phyloP scores from a whole-genome alignment of 768 basidiomycete species.

The Leccinum subtestaceum region DNA sequence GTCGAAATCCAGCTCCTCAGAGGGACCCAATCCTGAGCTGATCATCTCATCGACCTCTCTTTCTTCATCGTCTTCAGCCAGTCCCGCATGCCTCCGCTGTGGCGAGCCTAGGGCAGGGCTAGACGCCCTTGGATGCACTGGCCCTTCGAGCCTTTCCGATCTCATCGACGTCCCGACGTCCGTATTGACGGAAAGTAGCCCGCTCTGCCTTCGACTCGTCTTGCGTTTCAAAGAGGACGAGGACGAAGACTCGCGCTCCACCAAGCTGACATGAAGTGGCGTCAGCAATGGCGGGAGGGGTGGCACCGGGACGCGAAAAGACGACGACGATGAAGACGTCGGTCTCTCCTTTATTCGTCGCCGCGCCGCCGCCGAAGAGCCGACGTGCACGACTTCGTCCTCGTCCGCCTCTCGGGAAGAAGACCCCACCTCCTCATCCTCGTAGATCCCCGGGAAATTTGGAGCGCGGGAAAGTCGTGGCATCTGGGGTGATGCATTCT shows the following conservation, averaged over 20 bases:
- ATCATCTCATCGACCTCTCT: slow-evolving; percentile 34
- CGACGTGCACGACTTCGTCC: slow-evolving; percentile 38
- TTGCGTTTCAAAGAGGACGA: slow-evolving; percentile 25
- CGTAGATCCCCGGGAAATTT: slow-evolving; percentile 61
- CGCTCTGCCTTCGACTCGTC: slow-evolving; percentile 41
- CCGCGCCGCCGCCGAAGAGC: slow-evolving; percentile 34
- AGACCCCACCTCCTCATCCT: slow-evolving; percentile 58
- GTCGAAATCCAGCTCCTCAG: slow-evolving; percentile 19
- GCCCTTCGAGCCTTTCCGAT: slow-evolving; percentile 29
- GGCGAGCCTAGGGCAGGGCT: slow-evolving; percentile 73
- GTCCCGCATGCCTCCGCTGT: slow-evolving; percentile 48
- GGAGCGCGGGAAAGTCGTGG: slow-evolving; percentile 64
- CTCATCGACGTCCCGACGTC: slow-evolving; percentile 28
- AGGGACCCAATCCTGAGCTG: slow-evolving; percentile 8
- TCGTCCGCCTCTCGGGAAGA: slow-evolving; percentile 40
- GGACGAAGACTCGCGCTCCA: slow-evolving; percentile 30
- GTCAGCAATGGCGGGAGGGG: slow-evolving; percentile 38
- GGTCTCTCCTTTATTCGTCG: slow-evolving; percentile 48
- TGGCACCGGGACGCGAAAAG: slow-evolving; percentile 48
- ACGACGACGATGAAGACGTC: slow-evolving; percentile 23
- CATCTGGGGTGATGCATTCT: slow-evolving; percentile 45
- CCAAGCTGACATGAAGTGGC: slow-evolving; percentile 33
- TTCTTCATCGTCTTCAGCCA: slow-evolving; percentile 59
- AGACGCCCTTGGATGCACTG: slow-evolving; percentile 51
- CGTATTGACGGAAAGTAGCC: slow-evolving; percentile 48